phyloP scores from a whole-genome alignment of 768 basidiomycete genomes.

The Mycena venus region DNA sequence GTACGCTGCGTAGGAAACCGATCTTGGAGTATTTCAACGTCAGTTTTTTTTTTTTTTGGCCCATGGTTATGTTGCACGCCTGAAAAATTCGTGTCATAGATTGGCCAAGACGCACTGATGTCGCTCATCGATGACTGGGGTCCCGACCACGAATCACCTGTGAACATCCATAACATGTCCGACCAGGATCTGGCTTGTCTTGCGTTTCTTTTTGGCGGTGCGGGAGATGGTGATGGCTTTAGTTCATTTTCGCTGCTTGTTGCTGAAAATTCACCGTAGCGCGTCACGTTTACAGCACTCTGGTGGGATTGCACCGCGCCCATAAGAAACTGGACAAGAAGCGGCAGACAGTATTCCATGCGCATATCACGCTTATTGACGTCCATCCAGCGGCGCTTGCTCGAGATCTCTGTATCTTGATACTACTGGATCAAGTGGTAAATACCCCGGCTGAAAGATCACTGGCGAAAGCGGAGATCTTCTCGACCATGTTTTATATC shows the following conservation, averaged over 20 bases:
- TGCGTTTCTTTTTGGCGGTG: slow-evolving; percentile 13
- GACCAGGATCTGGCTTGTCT: neutral
- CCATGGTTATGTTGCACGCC: neutral
- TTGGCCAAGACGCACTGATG: slow-evolving; percentile 19
- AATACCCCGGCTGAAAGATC: neutral
- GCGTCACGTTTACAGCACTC: slow-evolving; percentile 17
- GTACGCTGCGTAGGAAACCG: neutral
- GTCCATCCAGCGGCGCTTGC: slow-evolving; percentile 15
- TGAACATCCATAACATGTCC: neutral
- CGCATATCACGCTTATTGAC: slow-evolving; percentile 21
- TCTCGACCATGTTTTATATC: slow-evolving; percentile 19
- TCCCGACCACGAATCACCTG: neutral
- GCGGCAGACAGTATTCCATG: neutral
- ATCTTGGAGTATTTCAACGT: slow-evolving; percentile 13
- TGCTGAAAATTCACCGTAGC: neutral
- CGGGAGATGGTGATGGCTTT: slow-evolving; percentile 7
- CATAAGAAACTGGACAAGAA: slow-evolving; percentile 6
- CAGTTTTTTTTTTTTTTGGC: no score
- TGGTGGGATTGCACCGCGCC: slow-evolving; percentile 13
- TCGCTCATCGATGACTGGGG: slow-evolving; percentile 19
- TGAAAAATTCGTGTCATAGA: neutral
- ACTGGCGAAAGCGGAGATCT: neutral
- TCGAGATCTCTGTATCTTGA: slow-evolving; percentile 16
- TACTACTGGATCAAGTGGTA: slow-evolving; percentile 13
- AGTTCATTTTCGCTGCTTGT: neutral